A percentile compares a stretch with the other conserved stretches of the same genome.
Evolutionary conservation across 768 basidiomycete genomes (phyloP).

Genomic region (Suillus subluteus): DNA sequence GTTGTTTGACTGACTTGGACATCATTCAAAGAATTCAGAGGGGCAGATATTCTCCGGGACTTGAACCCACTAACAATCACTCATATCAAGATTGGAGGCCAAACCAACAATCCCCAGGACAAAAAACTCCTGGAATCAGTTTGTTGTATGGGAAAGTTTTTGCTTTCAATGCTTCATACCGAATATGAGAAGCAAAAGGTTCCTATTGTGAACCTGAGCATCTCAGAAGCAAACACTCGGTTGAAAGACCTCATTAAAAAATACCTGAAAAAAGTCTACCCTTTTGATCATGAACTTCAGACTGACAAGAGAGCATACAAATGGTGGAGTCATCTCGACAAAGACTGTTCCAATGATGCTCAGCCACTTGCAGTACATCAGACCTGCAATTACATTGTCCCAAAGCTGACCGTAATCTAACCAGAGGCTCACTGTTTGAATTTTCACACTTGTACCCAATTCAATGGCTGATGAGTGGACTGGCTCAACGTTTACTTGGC

Average conservation of each 20-base stretch:
- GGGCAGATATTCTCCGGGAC: neutral
- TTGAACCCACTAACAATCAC: neutral
- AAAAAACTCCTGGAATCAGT: neutral
- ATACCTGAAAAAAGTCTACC: neutral
- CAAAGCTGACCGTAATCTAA: neutral
- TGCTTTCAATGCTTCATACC: neutral
- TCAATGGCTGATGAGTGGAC: conserved; percentile 36
- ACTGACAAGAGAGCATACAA: too few species aligned
- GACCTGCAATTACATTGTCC: neutral
- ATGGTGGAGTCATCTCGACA: too few species aligned
- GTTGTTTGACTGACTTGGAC: neutral
- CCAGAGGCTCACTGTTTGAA: conserved; percentile 25
- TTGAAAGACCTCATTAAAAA: neutral
- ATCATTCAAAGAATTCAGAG: conserved; percentile 2
- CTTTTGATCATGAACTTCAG: too few species aligned
- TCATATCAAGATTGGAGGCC: neutral
- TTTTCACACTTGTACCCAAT: conserved; percentile 29
- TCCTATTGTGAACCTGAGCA: neutral
- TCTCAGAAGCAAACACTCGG: neutral
- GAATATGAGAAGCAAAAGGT: neutral
- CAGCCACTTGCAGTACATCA: neutral
- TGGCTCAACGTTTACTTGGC: conserved; percentile 26
- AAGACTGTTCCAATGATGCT: too few species aligned
- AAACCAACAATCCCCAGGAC: neutral
- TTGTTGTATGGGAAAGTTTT: neutral